phyloP scores from a whole-genome alignment of 305 asterid genomes.

The Solanum hybrid region DNA sequence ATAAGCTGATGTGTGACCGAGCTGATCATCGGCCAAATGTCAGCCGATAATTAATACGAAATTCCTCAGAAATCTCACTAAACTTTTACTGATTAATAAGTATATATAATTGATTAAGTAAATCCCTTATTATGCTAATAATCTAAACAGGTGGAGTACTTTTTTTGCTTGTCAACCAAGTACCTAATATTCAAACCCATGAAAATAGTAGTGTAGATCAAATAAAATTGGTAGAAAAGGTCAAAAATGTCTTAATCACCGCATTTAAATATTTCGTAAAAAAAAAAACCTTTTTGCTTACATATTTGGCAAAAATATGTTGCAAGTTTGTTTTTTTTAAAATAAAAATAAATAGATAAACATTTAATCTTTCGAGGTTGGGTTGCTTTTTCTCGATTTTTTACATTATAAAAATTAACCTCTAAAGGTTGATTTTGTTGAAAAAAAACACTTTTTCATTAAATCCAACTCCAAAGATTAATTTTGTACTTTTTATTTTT shows the following conservation, averaged over 20 bases:
- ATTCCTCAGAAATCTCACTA: background rate
- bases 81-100: background rate
- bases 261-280: background rate
- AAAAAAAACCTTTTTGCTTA: background rate
- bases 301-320: background rate
- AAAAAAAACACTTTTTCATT: background rate
- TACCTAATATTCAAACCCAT: background rate
- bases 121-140: background rate
- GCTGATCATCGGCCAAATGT: background rate
- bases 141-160: background rate
- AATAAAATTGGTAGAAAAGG: background rate
- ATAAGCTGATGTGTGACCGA: background rate
- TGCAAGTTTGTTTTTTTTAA: background rate
- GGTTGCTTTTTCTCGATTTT: background rate
- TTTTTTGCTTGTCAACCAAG: slow-evolving; percentile 9
- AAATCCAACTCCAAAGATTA: background rate
- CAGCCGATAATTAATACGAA: background rate
- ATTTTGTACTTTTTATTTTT: background rate
- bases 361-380: background rate
- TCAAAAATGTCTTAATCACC: background rate
- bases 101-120: background rate
- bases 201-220: background rate
- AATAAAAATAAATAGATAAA: background rate
- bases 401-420: background rate
- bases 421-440: background rate